Percentiles rank a stretch among this genome's conserved stretches.
Conservation (phyloP, 306 rosid genomes). For the Alnus glutinosa region DNA sequence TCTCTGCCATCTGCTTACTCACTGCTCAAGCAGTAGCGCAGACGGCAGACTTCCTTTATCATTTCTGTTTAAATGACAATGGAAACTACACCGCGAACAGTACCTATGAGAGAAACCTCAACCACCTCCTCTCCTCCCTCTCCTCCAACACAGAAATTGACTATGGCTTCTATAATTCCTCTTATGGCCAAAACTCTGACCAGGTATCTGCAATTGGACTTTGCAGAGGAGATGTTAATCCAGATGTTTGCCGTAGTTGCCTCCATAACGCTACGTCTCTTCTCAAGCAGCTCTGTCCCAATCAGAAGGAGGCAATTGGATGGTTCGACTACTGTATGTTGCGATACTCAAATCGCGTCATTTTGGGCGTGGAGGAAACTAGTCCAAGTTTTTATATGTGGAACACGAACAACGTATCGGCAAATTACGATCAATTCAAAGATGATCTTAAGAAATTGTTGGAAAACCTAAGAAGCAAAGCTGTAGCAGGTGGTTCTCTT, state of each 20-base stretch:
- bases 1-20: conserved; percentile 12
- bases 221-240: too few relatives aligned
- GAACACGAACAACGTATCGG: neutral
- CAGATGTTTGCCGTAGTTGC: too few relatives aligned
- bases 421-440: neutral
- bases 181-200: too few relatives aligned
- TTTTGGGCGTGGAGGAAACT: neutral
- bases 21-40: conserved; percentile 24
- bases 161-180: too few relatives aligned
- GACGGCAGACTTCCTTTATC: neutral
- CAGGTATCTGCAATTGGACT: too few relatives aligned
- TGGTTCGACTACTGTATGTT: conserved; percentile 25
- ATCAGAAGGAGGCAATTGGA: too few relatives aligned
- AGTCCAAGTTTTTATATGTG: neutral
- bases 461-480: neutral
- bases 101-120: conserved; percentile 22
- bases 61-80: neutral
- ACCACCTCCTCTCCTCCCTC: too few relatives aligned
- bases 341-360: conserved; percentile 33
- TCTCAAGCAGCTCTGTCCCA: too few relatives aligned
- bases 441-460: neutral
- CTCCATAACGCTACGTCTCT: too few relatives aligned
- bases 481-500: conserved; percentile 20
- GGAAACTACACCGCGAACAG: conserved; percentile 52
- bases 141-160: too few relatives aligned